Base-by-base conservation (phyloP, 208 protist genomes). In the Acanthamoeba culbertsoni region DNA sequence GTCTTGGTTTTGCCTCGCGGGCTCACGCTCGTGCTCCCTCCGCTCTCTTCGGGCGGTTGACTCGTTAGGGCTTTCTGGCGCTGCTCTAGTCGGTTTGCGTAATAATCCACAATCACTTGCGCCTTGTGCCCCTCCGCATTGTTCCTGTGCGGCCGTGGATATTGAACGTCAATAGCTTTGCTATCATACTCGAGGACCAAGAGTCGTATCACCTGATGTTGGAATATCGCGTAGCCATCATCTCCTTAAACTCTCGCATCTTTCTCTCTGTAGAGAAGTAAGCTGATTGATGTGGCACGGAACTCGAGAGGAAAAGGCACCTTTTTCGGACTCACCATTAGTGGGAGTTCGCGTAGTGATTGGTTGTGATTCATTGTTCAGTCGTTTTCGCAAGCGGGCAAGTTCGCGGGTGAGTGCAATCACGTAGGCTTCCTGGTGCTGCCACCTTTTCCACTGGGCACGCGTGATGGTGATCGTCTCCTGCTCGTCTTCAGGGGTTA, bases 371-470 rank as follows among this genome's bases (percentile, higher is more conserved):
- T 8, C 28, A 26, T 26, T 35, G 4, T 6, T 23, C 63, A 42
- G 18, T 6, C 16, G 63, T 26, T 75, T 6, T 6, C 31, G 63
- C 31, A 75, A 26, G 16, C 63, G 63, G 14, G 35, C 63, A 16
- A 75, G 63, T 26, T 75, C 63, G 63, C 63, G 63, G 33, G 63
- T 75, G 63, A 75, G 63, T 28, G 63, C 63, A 26, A 75, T 42
- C 63, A 75, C 63, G 23, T 75, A 75, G 63, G 63, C 63, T 35
- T 75, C 63, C 31, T 75, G 63, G 37, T 75, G 63, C 63, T 75
- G 63, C 63, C 63, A 75, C 23, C 63, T 4, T 35, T 75, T 75
- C 63, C 63, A 75, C 63, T 75, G 63, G 14, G 63, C 63, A 16
- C 63, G 63, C 10, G 63, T 75, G 63, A 75, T 43, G 63, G 63